Conservation (phyloP, 2,329 filamentous ascomycete genomes). For the Teratosphaeria zuluensis region DNA sequence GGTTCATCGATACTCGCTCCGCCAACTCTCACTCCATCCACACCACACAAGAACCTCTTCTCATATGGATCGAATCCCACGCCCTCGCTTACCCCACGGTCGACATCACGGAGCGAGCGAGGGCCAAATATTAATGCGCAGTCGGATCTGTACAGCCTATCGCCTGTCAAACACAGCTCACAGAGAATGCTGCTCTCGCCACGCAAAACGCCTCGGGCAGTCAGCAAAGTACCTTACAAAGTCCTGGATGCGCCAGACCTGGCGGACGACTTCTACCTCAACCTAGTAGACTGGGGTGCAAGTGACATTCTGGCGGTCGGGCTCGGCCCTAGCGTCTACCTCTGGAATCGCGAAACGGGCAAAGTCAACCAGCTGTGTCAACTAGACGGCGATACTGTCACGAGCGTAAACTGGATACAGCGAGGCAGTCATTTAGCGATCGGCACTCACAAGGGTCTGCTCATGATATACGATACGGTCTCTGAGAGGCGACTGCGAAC, state of each 20-base stretch:
- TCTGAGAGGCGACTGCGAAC: slow-evolving; percentile 75
- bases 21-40: slow-evolving; percentile 65
- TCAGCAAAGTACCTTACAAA: slow-evolving; percentile 96
- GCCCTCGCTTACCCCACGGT: slow-evolving; percentile 66
- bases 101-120: slow-evolving; percentile 59
- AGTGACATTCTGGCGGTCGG: slow-evolving; percentile 91
- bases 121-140: slow-evolving; percentile 80
- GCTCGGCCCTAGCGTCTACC: slow-evolving; percentile 85
- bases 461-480: slow-evolving; percentile 97
- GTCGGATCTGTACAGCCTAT: slow-evolving; percentile 91
- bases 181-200: slow-evolving; percentile 90
- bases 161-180: slow-evolving; percentile 83
- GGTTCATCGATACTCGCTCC: slow-evolving; percentile 33
- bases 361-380: slow-evolving; percentile 91
- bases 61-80: slow-evolving; percentile 72
- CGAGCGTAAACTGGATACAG: slow-evolving; percentile 97
- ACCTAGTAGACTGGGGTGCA: slow-evolving; percentile 95
- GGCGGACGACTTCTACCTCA: slow-evolving; percentile 95
- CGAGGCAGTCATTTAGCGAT: slow-evolving; percentile 87
- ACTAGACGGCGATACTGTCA: slow-evolving; percentile 77
- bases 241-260: slow-evolving; percentile 93
- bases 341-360: slow-evolving; percentile 93
- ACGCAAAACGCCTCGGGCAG: slow-evolving; percentile 74
- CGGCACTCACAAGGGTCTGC: slow-evolving; percentile 84
- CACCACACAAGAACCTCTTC: slow-evolving; percentile 95